Conservation (phyloP, 2,329 filamentous ascomycete species). For the Cladophialophora carrionii region DNA sequence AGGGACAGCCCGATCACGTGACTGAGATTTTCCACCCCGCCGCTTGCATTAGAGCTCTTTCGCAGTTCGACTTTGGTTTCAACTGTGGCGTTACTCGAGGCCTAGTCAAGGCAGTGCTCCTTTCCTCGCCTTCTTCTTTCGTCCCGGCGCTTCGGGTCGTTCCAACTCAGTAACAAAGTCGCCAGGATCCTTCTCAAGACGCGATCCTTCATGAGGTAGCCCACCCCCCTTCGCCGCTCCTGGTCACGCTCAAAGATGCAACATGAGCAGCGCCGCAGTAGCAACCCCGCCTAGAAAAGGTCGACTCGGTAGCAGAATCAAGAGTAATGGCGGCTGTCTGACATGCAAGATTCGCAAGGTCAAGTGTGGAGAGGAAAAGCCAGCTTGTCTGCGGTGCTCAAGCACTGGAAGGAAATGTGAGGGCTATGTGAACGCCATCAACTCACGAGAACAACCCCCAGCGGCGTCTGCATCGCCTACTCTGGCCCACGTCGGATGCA, state of each 20-base stretch:
- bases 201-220: not conserved
- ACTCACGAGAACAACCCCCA: not conserved
- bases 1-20: not conserved
- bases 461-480: not conserved
- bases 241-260: not conserved
- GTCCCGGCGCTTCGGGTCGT: not conserved
- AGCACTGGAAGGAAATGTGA: conserved; percentile 36
- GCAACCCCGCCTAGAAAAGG: conserved; percentile 7
- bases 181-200: not conserved
- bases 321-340: conserved; percentile 9
- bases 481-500: not conserved
- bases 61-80: too few species aligned
- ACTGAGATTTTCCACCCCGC: not conserved
- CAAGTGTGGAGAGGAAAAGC: conserved; percentile 39
- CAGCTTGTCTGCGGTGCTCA: conserved; percentile 34
- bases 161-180: not conserved
- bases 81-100: not conserved
- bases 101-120: not conserved
- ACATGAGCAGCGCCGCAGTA: not conserved
- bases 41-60: not conserved
- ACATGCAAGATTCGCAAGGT: conserved; percentile 23
- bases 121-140: not conserved
- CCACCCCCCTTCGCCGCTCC: not conserved
- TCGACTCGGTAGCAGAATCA: conserved; percentile 12
- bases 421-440: conserved; percentile 12